phyloP scores from a whole-genome alignment of 345 rosid genomes.

The Corchorus olitorius region DNA sequence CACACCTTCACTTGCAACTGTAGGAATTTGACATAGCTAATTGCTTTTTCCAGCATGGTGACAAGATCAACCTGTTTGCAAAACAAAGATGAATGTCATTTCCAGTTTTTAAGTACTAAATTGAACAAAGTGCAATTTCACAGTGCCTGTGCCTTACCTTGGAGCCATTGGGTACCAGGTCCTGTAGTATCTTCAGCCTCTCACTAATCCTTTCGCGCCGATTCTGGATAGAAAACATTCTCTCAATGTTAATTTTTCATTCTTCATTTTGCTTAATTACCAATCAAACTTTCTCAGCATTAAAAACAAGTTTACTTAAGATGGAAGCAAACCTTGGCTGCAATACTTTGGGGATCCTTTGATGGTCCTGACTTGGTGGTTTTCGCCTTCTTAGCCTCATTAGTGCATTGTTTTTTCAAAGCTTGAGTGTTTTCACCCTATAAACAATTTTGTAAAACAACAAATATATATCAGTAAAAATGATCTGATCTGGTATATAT shows the following conservation, averaged over 20 bases:
- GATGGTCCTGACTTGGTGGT: constrained; percentile 53
- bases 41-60: constrained; percentile 93
- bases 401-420: constrained; percentile 57
- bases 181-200: constrained; percentile 78
- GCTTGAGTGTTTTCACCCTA: constrained; percentile 56
- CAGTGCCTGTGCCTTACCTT: constrained; percentile 69
- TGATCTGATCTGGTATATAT: not conserved
- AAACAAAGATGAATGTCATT: not conserved
- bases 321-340: constrained; percentile 74
- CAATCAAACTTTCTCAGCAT: not conserved
- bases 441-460: not conserved
- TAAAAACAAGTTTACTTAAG: not conserved
- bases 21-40: constrained; percentile 91
- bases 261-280: constrained; percentile 24
- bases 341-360: constrained; percentile 89
- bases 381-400: constrained; percentile 45
- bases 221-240: constrained; percentile 48
- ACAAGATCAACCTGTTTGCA: constrained; percentile 78
- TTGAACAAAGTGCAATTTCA: not conserved
- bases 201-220: constrained; percentile 94
- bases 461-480: not conserved
- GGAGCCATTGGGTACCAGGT: constrained; percentile 87
- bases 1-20: constrained; percentile 93
- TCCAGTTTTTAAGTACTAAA: not conserved
- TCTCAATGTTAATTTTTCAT: not conserved